Conservation (phyloP, 73 alveolate genomes). For the Effrenium voratum region DNA sequence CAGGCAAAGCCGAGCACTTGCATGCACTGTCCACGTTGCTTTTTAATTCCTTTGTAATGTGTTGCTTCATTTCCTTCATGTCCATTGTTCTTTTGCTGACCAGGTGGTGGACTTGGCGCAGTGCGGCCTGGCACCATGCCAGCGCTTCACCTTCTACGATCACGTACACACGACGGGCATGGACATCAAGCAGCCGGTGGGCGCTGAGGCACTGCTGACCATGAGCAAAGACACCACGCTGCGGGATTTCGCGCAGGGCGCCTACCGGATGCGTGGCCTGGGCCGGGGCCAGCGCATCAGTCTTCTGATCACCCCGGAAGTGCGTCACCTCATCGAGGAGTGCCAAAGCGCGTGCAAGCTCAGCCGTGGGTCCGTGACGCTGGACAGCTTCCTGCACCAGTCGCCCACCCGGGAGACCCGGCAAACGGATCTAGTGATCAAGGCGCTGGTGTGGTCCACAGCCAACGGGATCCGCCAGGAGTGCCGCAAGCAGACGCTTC, state of each 20-base stretch:
- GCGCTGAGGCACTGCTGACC: conserved; percentile 67
- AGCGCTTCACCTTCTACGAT: conserved; percentile 83
- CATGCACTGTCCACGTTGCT: no score
- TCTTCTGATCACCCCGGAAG: conserved; percentile 56
- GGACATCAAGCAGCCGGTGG: conserved; percentile 87
- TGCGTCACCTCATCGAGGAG: conserved; percentile 39
- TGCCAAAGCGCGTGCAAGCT: conserved; percentile 56
- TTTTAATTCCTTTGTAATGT: not conserved
- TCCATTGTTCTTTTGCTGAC: not conserved
- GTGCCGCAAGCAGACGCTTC: conserved; percentile 26
- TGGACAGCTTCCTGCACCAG: conserved; percentile 38
- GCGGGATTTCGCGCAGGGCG: conserved; percentile 92
- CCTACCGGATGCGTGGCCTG: conserved; percentile 90
- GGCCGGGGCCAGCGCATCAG: conserved; percentile 66
- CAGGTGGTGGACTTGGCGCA: conserved; percentile 67
- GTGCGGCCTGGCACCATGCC: conserved; percentile 56
- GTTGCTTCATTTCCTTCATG: not conserved
- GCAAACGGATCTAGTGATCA: conserved; percentile 14
- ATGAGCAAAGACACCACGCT: conserved; percentile 77
- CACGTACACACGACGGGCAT: conserved; percentile 94
- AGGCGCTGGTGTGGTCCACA: conserved; percentile 47
- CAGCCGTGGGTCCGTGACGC: conserved; percentile 45
- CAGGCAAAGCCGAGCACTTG: no score
- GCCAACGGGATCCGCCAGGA: conserved; percentile 79
- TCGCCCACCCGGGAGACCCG: not conserved